Conservation (phyloP, 169 alveolate species). For the Neospora caninum region DNA sequence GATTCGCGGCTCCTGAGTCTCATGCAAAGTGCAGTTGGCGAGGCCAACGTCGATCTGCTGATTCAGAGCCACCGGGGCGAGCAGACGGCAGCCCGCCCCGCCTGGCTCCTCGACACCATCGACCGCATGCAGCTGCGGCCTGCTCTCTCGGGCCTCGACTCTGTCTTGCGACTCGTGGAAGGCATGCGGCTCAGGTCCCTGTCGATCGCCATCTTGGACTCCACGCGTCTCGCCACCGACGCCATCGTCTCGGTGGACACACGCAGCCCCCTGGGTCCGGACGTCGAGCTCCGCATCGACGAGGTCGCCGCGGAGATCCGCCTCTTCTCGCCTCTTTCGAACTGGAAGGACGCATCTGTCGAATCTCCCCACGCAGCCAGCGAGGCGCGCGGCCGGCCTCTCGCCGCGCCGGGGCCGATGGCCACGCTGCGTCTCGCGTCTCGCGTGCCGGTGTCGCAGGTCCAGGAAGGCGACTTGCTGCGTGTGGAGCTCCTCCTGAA, state of each 20-base stretch:
- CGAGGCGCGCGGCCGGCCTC: not conserved
- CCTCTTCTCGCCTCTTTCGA: not conserved
- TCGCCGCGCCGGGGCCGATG: not conserved
- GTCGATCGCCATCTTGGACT: not conserved
- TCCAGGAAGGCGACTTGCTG: constrained; percentile 21
- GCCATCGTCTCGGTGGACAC: not conserved
- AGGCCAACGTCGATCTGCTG: not conserved
- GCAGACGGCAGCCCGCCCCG: not conserved
- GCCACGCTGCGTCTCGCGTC: not conserved
- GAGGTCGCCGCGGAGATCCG: constrained; percentile 13
- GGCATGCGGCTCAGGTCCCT: not conserved
- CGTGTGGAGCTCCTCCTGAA: not conserved
- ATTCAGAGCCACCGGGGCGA: not conserved
- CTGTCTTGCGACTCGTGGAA: not conserved
- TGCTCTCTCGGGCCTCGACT: not conserved
- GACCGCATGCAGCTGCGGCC: constrained; percentile 25
- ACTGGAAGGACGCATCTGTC: not conserved
- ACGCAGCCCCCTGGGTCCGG: not conserved
- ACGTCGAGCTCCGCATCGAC: not conserved
- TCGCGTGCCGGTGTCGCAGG: not conserved
- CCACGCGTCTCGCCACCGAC: not conserved
- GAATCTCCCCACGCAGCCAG: not conserved
- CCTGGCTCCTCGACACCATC: constrained; percentile 22
- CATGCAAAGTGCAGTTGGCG: not conserved
- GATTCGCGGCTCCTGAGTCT: not conserved